A percentile compares a stretch with the other conserved stretches of the same genome.
These are phyloP conservation scores for Candida hispaniensis DNA, from an alignment of 805 yeast genomes.

Conservation along the genomic window DNA sequence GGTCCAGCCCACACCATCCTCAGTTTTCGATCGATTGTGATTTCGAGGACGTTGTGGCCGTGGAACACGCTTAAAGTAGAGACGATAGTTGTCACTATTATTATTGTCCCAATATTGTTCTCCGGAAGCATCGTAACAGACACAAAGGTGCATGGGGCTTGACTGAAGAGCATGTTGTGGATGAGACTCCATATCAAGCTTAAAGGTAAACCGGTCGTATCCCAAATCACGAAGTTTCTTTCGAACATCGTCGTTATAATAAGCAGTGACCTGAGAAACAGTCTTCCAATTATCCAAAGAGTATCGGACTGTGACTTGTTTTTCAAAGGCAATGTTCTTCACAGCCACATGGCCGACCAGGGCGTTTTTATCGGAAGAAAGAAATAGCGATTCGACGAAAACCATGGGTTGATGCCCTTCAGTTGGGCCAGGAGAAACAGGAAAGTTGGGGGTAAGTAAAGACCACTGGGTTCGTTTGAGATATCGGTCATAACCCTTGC, in stretches of 20 bases:
- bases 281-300: slow-evolving; percentile 74
- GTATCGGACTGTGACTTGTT: slow-evolving; percentile 59
- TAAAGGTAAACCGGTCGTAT: slow-evolving; percentile 60
- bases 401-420: slow-evolving; percentile 32
- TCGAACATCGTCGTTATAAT: slow-evolving; percentile 43
- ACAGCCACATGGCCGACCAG: slow-evolving; percentile 71
- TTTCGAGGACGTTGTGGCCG: slow-evolving; percentile 15
- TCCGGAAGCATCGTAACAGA: slow-evolving; percentile 40
- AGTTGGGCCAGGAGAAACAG: slow-evolving; percentile 18
- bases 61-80: slow-evolving; percentile 33
- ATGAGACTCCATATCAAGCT: slow-evolving; percentile 34
- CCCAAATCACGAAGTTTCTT: slow-evolving; percentile 24
- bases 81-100: slow-evolving; percentile 43
- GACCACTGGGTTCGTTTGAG: slow-evolving; percentile 25
- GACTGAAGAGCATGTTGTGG: slow-evolving; percentile 25
- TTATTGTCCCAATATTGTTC: slow-evolving; percentile 75
- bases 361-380: slow-evolving; percentile 46
- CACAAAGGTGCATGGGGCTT: slow-evolving; percentile 41
- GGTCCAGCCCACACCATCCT: slow-evolving; percentile 14
- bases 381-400: slow-evolving; percentile 53
- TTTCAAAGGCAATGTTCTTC: slow-evolving; percentile 58
- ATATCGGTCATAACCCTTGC: slow-evolving; percentile 19
- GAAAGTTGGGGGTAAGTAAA: slow-evolving; percentile 28
- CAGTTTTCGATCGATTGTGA: slow-evolving; percentile 15
- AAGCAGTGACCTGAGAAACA: slow-evolving; percentile 55